A percentile compares a stretch with the other conserved stretches of the same genome.
phyloP scores from a whole-genome alignment of 2,329 filamentous ascomycete species.

The Neonectria ditissima region DNA sequence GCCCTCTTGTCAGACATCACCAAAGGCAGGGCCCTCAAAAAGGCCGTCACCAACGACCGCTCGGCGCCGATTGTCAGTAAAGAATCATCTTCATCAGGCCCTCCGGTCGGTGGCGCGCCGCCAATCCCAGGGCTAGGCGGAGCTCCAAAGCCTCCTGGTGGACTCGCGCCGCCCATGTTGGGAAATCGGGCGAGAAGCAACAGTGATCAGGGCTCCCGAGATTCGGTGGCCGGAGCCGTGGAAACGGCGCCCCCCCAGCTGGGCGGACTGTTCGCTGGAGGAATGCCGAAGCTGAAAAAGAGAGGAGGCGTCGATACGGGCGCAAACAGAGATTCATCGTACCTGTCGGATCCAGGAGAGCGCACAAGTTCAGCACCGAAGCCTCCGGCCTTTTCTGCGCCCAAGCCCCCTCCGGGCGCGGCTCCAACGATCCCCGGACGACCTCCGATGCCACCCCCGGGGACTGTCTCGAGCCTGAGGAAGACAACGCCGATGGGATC shows the following conservation, averaged over 20 bases:
- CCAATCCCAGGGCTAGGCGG: slow-evolving; percentile 75
- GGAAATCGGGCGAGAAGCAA: slow-evolving; percentile 82
- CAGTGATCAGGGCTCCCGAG: slow-evolving; percentile 75
- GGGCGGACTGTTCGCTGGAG: slow-evolving; percentile 88
- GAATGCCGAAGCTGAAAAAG: slow-evolving; percentile 95
- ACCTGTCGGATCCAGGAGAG: slow-evolving; percentile 80
- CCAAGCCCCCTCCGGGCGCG: slow-evolving; percentile 60
- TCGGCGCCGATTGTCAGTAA: slow-evolving; percentile 77
- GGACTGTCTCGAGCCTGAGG: slow-evolving; percentile 63
- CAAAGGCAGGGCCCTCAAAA: slow-evolving; percentile 84
- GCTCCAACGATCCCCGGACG: slow-evolving; percentile 39
- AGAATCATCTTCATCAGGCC: slow-evolving; percentile 58
- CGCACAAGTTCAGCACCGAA: slow-evolving; percentile 56
- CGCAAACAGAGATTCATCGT: slow-evolving; percentile 70
- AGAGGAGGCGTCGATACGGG: slow-evolving; percentile 82
- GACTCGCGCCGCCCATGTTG: slow-evolving; percentile 78
- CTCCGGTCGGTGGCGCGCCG: slow-evolving; percentile 79
- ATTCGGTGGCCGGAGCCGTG: slow-evolving; percentile 55
- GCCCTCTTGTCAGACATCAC: slow-evolving; percentile 89
- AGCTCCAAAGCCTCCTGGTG: slow-evolving; percentile 65
- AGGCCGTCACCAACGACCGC: slow-evolving; percentile 90
- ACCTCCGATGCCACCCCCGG: slow-evolving; percentile 55
- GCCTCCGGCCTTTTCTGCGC: slow-evolving; percentile 69
- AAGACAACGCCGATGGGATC: slow-evolving; percentile 62
- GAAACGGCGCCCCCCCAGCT: slow-evolving; percentile 84